These are phyloP conservation scores for Discostella pseudostelligera DNA, from an alignment of 108 stramenopile species.

Conservation along the genomic window DNA sequence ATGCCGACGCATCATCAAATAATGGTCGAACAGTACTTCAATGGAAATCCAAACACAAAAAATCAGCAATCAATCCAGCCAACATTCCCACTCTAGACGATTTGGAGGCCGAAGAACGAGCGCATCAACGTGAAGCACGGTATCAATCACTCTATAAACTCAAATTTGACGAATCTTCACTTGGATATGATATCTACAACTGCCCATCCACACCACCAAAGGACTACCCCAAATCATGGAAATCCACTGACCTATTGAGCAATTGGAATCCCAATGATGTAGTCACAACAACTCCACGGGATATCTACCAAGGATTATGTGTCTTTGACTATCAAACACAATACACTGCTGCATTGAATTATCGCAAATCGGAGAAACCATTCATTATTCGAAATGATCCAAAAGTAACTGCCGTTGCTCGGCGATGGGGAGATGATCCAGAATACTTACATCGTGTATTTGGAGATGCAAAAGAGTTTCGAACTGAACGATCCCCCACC, in stretches of 20 bases:
- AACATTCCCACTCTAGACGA: background rate
- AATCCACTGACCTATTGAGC: constrained; percentile 16
- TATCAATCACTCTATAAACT: constrained; percentile 20
- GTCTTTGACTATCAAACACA: constrained; percentile 40
- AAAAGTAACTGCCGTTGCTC: constrained; percentile 45
- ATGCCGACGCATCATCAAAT: too few relatives aligned
- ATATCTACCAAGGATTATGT: constrained; percentile 39
- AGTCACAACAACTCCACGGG: constrained; percentile 4
- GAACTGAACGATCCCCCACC: constrained; percentile 28
- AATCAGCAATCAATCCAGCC: too few relatives aligned
- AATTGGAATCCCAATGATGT: constrained; percentile 43
- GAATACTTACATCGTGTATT: constrained; percentile 47
- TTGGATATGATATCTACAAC: constrained; percentile 34
- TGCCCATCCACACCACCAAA: constrained; percentile 31
- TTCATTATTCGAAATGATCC: constrained; percentile 80
- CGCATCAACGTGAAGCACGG: constrained; percentile 7
- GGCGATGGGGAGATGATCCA: constrained; percentile 58
- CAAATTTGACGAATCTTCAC: constrained; percentile 11
- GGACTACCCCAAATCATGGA: constrained; percentile 43
- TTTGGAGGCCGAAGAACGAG: background rate
- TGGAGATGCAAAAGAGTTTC: constrained; percentile 37
- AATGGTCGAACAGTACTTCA: too few relatives aligned
- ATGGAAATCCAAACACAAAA: too few relatives aligned
- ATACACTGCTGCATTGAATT: constrained; percentile 35
- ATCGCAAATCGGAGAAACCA: constrained; percentile 69